Conservation (phyloP, 2,329 filamentous ascomycete species). For the Colletotrichum navitas region DNA sequence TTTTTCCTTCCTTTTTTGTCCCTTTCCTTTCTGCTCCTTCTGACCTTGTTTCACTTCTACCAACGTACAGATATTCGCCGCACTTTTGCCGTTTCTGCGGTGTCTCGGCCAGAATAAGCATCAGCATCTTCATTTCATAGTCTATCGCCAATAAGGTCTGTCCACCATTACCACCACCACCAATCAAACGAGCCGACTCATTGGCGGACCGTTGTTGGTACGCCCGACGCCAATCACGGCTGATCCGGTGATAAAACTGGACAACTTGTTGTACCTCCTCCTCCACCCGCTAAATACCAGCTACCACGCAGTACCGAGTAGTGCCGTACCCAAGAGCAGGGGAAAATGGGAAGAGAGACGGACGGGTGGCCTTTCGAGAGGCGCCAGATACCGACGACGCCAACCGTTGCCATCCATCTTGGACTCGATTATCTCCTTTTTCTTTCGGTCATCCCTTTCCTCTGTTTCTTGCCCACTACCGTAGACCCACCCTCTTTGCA, state of each 20-base stretch:
- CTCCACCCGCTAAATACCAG: background rate
- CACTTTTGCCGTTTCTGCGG: background rate
- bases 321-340: no score
- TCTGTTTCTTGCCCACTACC: background rate
- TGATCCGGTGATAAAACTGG: background rate
- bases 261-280: background rate
- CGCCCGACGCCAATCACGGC: background rate
- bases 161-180: background rate
- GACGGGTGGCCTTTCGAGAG: background rate
- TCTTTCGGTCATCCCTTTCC: background rate
- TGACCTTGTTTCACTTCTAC: background rate
- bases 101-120: background rate
- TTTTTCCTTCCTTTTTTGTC: constrained; percentile 7
- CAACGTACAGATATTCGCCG: background rate
- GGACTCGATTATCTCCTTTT: background rate
- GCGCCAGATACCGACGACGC: constrained; percentile 15
- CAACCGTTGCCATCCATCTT: constrained; percentile 16
- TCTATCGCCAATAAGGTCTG: no score
- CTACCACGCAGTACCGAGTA: no score
- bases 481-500: constrained; percentile 12
- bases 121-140: background rate
- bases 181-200: background rate
- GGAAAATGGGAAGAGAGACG: no score
- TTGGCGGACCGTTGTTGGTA: background rate
- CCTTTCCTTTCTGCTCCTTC: constrained; percentile 1